Evolutionary conservation across 2,329 filamentous ascomycete genomes (phyloP), one percentile per base, ranked within the genome.

Genomic region (Emmonsia crescens): DNA sequence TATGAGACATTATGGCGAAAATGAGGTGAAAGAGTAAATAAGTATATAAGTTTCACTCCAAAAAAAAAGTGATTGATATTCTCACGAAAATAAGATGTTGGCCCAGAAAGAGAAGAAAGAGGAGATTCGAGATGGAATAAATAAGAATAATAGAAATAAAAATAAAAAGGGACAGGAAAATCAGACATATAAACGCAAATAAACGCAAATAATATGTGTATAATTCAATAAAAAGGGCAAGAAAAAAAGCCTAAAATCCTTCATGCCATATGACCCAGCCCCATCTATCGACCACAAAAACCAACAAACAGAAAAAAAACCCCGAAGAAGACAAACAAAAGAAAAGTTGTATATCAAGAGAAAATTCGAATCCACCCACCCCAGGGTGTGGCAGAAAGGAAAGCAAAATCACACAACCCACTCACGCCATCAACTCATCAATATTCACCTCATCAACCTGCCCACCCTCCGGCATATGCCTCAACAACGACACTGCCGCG

Each of bases 401-500:
- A 36, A 21, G 31, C 8, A 54, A 38, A 54, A 31, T 21, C 33
- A 40, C 31, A 5, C 4, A 4, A n/a, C 9, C 5, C 9, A 8
- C 60, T 68, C 60, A 70, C 31, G 66, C 65, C 67, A 70, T 69
- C 33, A 69, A 49, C 33, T 68, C 64, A 60, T 68, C 63, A 49
- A 69, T 66, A 52, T 69, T 64, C 24, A 68, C 63, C 31, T 68
- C 67, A 51, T 66, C 64, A 33, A 63, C 65, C 21, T 66, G 63
- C 52, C 52, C 52, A 21, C 52, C 52, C 38, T 65, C 63, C 44
- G 64, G 61, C 36, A 46, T 38, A 59, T 65, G 60, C 29, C 58
- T 62, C 14, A 63, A 29, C 19, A 66, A 38, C 33, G 64, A 60
- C 44, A 66, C 65, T 3, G 64, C 64, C 6, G 64, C 59, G 2